phyloP scores from a whole-genome alignment of 352 stramenopile genomes.

The Phytophthora boehmeriae region DNA sequence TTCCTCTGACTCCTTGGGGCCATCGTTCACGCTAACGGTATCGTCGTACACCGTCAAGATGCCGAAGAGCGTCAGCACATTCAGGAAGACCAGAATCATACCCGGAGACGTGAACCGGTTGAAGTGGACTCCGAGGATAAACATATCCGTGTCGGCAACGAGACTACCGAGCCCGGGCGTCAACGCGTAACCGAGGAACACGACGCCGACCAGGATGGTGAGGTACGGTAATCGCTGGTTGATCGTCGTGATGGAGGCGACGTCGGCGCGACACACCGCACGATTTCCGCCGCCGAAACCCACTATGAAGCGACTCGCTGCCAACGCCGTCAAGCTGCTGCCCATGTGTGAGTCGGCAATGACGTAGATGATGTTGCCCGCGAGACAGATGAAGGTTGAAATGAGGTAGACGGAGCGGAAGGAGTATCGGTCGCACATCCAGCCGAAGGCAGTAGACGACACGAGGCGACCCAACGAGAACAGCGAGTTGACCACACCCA shows the following conservation, averaged over 20 bases:
- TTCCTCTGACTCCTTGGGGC: constrained; percentile 48
- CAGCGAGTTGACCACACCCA: constrained; percentile 75
- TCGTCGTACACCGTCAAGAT: constrained; percentile 72
- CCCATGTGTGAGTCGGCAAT: constrained; percentile 62
- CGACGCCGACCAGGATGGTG: constrained; percentile 67
- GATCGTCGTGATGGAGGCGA: constrained; percentile 71
- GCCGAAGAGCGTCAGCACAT: constrained; percentile 57
- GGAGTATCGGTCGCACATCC: constrained; percentile 82
- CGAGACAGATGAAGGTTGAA: constrained; percentile 64
- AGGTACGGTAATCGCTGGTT: constrained; percentile 74
- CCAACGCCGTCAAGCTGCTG: constrained; percentile 56
- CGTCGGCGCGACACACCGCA: constrained; percentile 72
- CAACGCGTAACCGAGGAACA: constrained; percentile 74
- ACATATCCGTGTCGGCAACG: constrained; percentile 56
- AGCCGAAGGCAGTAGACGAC: constrained; percentile 77
- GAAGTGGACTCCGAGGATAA: constrained; percentile 62
- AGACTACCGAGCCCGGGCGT: constrained; percentile 66
- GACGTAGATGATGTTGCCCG: constrained; percentile 76
- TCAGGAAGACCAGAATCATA: constrained; percentile 60
- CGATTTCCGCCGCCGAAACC: constrained; percentile 80
- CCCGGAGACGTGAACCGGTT: constrained; percentile 74
- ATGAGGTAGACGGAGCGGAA: constrained; percentile 80
- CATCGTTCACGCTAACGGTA: constrained; percentile 54
- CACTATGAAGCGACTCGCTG: constrained; percentile 68
- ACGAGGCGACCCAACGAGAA: constrained; percentile 77